These are phyloP conservation scores for Sporothrix protearum DNA, from an alignment of 2,329 filamentous ascomycete genomes.

Conservation along the genomic window DNA sequence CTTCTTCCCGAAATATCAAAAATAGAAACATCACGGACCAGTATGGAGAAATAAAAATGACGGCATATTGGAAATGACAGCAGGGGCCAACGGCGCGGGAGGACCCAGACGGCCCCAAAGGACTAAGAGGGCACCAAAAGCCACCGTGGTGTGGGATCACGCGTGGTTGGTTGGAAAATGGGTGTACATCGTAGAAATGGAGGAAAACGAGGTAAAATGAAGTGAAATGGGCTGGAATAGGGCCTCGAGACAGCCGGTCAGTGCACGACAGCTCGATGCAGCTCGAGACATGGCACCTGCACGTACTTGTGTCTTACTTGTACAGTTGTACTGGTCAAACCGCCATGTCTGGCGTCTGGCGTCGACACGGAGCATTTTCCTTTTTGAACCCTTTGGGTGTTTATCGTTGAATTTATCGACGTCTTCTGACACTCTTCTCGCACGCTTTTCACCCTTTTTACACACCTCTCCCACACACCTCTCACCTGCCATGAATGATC, in stretches of 20 bases:
- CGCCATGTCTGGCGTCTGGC: not conserved
- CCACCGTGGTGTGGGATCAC: not conserved
- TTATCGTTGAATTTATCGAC: too few relatives aligned
- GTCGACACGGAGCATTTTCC: not conserved
- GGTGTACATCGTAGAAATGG: not conserved
- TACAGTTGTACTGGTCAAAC: constrained; percentile 5
- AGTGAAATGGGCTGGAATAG: not conserved
- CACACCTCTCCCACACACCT: not conserved
- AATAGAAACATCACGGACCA: not conserved
- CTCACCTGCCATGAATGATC: not conserved
- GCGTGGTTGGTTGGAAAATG: not conserved
- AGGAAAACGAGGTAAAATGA: not conserved
- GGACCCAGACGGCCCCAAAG: not conserved
- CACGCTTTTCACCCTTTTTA: not conserved
- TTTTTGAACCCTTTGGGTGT: not conserved
- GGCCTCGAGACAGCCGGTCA: not conserved
- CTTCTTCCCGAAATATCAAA: not conserved
- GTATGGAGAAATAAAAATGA: not conserved
- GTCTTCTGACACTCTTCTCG: too few relatives aligned
- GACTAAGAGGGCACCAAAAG: not conserved
- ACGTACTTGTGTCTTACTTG: too few relatives aligned
- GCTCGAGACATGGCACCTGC: not conserved
- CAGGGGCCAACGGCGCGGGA: not conserved
- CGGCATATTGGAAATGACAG: not conserved
- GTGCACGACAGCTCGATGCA: constrained; percentile 2